A percentile compares a stretch with the other conserved stretches of the same genome.
phyloP scores from a whole-genome alignment of 768 basidiomycete species.

The Terana coerulea region DNA sequence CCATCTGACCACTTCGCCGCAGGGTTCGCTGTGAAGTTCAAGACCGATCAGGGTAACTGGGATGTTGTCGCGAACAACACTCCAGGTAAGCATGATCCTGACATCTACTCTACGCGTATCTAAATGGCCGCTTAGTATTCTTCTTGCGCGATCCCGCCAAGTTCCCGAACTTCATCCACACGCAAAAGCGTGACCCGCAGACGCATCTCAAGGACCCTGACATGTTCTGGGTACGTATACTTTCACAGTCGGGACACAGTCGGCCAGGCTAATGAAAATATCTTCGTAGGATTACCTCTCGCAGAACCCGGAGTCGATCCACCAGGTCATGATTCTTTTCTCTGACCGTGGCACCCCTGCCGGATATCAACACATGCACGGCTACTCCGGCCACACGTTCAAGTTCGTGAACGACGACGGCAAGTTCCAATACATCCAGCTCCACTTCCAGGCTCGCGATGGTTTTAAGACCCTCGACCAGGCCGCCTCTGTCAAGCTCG shows the following conservation, averaged over 20 bases:
- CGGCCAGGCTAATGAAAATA: slow-evolving; percentile 21
- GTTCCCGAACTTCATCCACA: slow-evolving; percentile 95
- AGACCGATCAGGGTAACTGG: slow-evolving; percentile 86
- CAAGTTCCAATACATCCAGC: slow-evolving; percentile 81
- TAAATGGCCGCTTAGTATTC: slow-evolving; percentile 45
- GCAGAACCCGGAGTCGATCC: slow-evolving; percentile 86
- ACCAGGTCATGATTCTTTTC: slow-evolving; percentile 87
- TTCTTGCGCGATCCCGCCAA: slow-evolving; percentile 84
- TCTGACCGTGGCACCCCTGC: slow-evolving; percentile 95
- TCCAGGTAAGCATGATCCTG: slow-evolving; percentile 36
- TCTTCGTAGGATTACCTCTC: slow-evolving; percentile 74
- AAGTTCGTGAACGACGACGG: slow-evolving; percentile 86
- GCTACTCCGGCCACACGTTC: slow-evolving; percentile 91
- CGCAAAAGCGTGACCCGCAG: slow-evolving; percentile 87
- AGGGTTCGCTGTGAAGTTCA: slow-evolving; percentile 89
- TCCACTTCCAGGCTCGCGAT: slow-evolving; percentile 73
- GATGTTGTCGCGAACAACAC: slow-evolving; percentile 95
- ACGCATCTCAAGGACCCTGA: slow-evolving; percentile 88
- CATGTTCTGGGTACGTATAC: slow-evolving; percentile 68
- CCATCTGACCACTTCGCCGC: neutral
- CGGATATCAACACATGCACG: slow-evolving; percentile 84
- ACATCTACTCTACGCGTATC: neutral
- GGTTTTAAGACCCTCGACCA: slow-evolving; percentile 86
- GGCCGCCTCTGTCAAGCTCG: slow-evolving; percentile 59
- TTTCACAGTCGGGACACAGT: slow-evolving; percentile 16